Conservation (phyloP, 441 rosid species). For the Pelargonium cotyledonis region DNA sequence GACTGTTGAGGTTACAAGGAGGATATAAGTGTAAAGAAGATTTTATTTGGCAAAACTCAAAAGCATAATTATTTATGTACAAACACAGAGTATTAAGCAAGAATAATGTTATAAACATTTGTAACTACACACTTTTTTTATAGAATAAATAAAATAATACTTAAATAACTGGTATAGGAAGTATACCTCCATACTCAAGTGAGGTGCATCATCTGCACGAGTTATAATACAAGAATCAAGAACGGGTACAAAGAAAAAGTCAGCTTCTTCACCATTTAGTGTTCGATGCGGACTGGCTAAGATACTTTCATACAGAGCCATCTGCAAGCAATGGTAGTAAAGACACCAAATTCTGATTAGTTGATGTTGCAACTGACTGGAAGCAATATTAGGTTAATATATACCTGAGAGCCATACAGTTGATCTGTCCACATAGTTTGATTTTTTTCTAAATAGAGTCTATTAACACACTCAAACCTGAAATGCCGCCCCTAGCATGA, state of each 20-base stretch:
- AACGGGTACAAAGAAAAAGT: slow-evolving; percentile 93
- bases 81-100: background rate
- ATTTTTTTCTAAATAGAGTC: slow-evolving; percentile 72
- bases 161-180: slow-evolving; percentile 16
- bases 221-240: slow-evolving; percentile 93
- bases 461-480: slow-evolving; percentile 77
- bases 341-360: background rate
- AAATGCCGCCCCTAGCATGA: slow-evolving; percentile 77
- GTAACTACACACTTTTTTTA: background rate
- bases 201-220: slow-evolving; percentile 93
- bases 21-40: background rate
- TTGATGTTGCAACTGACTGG: slow-evolving; percentile 14
- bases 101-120: background rate
- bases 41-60: background rate
- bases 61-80: background rate
- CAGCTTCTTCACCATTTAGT: slow-evolving; percentile 90
- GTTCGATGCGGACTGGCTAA: slow-evolving; percentile 79
- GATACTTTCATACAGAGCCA: slow-evolving; percentile 87
- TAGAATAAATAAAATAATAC: background rate
- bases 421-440: slow-evolving; percentile 85
- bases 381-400: slow-evolving; percentile 13
- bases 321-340: slow-evolving; percentile 36
- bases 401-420: slow-evolving; percentile 91
- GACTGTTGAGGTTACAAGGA: background rate
- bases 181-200: slow-evolving; percentile 63